Evolutionary conservation across 2,329 filamentous ascomycete species (phyloP).

Genomic region (Hymenoscyphus fructigenus): DNA sequence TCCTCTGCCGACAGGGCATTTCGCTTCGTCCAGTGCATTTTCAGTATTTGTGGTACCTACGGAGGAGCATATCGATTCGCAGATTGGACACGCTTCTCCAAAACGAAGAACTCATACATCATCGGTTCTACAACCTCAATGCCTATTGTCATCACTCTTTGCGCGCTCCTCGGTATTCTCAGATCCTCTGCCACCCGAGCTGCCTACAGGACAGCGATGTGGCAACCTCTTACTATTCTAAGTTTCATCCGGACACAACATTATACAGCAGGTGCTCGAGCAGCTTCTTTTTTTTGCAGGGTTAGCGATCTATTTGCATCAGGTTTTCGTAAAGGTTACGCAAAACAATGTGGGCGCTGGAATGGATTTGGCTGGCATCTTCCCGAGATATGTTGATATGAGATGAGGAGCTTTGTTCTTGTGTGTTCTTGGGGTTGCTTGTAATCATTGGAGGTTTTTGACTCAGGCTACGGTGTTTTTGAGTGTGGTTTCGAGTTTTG

Average conservation of each 20-base stretch:
- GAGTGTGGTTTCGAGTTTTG: neutral
- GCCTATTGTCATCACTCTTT: slow-evolving; percentile 8
- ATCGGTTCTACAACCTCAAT: slow-evolving; percentile 18
- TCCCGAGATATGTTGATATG: slow-evolving; percentile 55
- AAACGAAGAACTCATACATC: slow-evolving; percentile 22
- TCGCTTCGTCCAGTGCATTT: slow-evolving; percentile 11
- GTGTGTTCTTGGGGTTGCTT: slow-evolving; percentile 43
- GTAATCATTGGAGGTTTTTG: slow-evolving; percentile 53
- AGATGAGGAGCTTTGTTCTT: slow-evolving; percentile 52
- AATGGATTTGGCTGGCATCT: slow-evolving; percentile 54
- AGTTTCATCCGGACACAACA: slow-evolving; percentile 10
- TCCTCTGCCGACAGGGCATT: slow-evolving; percentile 9
- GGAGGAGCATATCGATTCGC: slow-evolving; percentile 12
- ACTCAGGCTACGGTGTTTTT: neutral
- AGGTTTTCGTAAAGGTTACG: slow-evolving; percentile 46
- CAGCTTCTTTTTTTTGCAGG: slow-evolving; percentile 48
- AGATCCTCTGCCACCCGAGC: slow-evolving; percentile 8
- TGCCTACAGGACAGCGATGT: slow-evolving; percentile 9
- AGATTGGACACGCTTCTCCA: slow-evolving; percentile 17
- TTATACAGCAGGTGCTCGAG: slow-evolving; percentile 32
- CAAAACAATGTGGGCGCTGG: slow-evolving; percentile 51
- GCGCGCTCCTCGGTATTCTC: slow-evolving; percentile 11
- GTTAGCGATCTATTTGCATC: slow-evolving; percentile 44
- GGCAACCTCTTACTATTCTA: slow-evolving; percentile 17
- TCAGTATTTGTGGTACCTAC: slow-evolving; percentile 10